Evolutionary conservation across 441 rosid species (phyloP).

Genomic region (Populus hybrid): DNA sequence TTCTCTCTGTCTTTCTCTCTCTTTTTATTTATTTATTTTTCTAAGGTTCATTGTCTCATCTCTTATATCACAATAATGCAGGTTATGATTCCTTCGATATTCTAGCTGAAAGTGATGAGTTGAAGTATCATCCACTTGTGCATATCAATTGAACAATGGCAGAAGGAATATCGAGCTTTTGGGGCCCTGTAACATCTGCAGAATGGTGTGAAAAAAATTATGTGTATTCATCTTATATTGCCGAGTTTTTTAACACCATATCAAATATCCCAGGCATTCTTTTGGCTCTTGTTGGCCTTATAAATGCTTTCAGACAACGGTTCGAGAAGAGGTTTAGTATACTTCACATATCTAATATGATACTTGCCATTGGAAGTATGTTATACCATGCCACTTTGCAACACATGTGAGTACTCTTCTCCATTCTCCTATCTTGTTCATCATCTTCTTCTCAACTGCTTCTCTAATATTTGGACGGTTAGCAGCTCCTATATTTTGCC

Average conservation of each 20-base stretch:
- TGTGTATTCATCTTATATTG: conserved; percentile 67
- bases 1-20: not conserved
- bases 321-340: conserved; percentile 93
- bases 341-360: conserved; percentile 58
- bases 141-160: conserved; percentile 50
- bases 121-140: conserved; percentile 17
- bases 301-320: conserved; percentile 76
- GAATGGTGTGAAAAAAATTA: conserved; percentile 91
- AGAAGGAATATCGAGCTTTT: conserved; percentile 72
- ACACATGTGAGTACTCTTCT: conserved; percentile 50
- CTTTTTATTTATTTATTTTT: not conserved
- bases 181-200: conserved; percentile 94
- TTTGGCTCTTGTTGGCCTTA: conserved; percentile 71
- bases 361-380: conserved; percentile 76
- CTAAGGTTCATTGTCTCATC: conserved; percentile 4
- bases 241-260: conserved; percentile 83
- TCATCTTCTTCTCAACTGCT: conserved; percentile 2
- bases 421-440: not conserved
- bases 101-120: conserved; percentile 18
- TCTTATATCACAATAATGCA: conserved; percentile 17
- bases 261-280: conserved; percentile 72
- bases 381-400: conserved; percentile 83
- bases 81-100: conserved; percentile 24
- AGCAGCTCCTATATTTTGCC: not conserved
- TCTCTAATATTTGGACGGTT: not conserved